Base-by-base conservation (phyloP, 2,329 filamentous ascomycete species). In the Pyrenochaeta sp. region DNA sequence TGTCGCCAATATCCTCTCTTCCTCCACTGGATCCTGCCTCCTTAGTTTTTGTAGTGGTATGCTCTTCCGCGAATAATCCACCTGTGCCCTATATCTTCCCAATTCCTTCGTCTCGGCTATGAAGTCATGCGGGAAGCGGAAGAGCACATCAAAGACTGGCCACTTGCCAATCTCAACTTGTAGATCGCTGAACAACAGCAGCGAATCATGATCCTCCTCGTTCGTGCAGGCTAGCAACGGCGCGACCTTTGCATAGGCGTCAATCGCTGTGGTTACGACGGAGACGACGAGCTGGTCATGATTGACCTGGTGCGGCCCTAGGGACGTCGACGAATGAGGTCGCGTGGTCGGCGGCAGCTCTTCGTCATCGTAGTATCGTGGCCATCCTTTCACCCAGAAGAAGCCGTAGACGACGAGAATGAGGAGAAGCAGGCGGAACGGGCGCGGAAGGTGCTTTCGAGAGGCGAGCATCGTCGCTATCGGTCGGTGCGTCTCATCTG, bases 251-350 rank as follows among this genome's bases (percentile, higher is more conserved):
- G 83, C 79, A 60, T 79, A 78, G 24, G 83, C 80, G 68, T 88
- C 83, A 22, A 82, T 85, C 3, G 85, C 84, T 36, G 85, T 84
- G 2, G 85, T 87, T 57, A 83, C 83, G 64, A 88, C 77, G 19
- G 86, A 78, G 5, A 87, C 81, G 43, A 86, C 79, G 32, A 87
- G 62, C 34, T 73, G 60, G 45, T 73, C 68, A 39, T 57, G 48
- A n/a, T 60, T 42, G 51, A 73, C 65, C 28, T 32, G 52, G 52
- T 69, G 55, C 22, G 69, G 70, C 19, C 59, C 65, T 4, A 60
- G 49, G 5, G 62, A 56, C 24, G 54, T 62, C 50, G 10, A 13
- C 2, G 36, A 39, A n/a, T 64, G 60, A 12, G 62, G 62, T 22
- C 62, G 66, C 50, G 57, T 54, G 59, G 39, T 64, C 5, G 65